Conservation (phyloP, 2,329 filamentous ascomycete species). For the Cladosporium velox region DNA sequence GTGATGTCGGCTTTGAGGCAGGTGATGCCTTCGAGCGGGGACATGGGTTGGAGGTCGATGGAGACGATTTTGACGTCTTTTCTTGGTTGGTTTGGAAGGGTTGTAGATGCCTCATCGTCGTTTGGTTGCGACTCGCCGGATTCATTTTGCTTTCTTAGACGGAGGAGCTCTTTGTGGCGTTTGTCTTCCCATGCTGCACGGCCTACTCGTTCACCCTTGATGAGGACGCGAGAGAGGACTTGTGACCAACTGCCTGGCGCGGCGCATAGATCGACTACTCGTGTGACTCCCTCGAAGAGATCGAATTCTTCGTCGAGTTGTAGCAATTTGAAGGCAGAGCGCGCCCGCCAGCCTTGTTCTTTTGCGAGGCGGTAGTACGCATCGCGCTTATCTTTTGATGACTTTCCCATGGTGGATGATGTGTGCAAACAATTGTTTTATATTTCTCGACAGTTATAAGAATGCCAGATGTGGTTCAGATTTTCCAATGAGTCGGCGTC, state of each 20-base stretch:
- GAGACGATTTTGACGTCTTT: slow-evolving; percentile 84
- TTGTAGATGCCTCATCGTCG: not conserved
- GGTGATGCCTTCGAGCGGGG: slow-evolving; percentile 85
- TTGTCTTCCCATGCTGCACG: slow-evolving; percentile 84
- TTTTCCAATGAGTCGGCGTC: slow-evolving; percentile 11
- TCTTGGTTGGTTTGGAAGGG: slow-evolving; percentile 23
- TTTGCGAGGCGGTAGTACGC: slow-evolving; percentile 97
- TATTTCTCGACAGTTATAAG: not conserved
- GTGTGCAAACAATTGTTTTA: not conserved
- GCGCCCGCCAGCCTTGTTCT: slow-evolving; percentile 96
- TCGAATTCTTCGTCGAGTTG: slow-evolving; percentile 97
- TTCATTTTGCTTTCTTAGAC: slow-evolving; percentile 20
- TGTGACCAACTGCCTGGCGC: slow-evolving; percentile 97
- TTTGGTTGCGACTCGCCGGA: slow-evolving; percentile 5
- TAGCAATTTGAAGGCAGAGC: slow-evolving; percentile 94
- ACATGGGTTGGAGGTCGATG: slow-evolving; percentile 95
- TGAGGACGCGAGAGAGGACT: slow-evolving; percentile 87
- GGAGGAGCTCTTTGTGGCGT: slow-evolving; percentile 56
- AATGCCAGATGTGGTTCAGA: not conserved
- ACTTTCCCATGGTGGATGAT: slow-evolving; percentile 58
- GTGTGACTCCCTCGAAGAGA: slow-evolving; percentile 83
- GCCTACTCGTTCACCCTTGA: slow-evolving; percentile 90
- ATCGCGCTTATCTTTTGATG: slow-evolving; percentile 97
- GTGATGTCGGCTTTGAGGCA: slow-evolving; percentile 95
- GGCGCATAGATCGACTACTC: slow-evolving; percentile 94